Percentiles rank a stretch among this genome's conserved stretches.
Conservation (phyloP, 1,139 yeast genomes). For the Arxiozyma heterogenica region DNA sequence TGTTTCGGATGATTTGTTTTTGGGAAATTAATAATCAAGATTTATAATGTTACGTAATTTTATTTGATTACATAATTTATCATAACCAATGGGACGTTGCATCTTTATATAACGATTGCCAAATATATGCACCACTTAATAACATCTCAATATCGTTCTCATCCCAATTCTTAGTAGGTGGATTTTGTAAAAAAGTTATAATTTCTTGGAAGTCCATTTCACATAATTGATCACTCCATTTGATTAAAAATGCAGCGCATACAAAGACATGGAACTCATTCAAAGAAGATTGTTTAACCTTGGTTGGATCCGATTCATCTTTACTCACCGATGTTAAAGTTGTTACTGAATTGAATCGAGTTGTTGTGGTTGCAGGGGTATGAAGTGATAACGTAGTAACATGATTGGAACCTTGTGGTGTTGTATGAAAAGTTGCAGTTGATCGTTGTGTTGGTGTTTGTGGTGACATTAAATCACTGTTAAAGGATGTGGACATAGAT, state of each 20-base stretch:
- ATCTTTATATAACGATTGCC: conserved; percentile 88
- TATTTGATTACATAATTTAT: not conserved
- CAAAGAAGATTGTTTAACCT: conserved; percentile 49
- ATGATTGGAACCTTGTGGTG: conserved; percentile 4
- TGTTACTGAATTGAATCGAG: conserved; percentile 4
- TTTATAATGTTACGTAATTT: not conserved
- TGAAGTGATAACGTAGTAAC: conserved; percentile 11
- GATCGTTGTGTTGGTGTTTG: conserved; percentile 19
- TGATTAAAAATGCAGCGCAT: conserved; percentile 93
- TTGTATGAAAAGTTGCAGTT: conserved; percentile 16
- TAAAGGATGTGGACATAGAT: conserved; percentile 6
- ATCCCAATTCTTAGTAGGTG: conserved; percentile 80
- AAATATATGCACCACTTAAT: conserved; percentile 89
- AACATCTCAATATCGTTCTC: conserved; percentile 86
- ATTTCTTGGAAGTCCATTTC: conserved; percentile 93
- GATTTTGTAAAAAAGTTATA: conserved; percentile 76
- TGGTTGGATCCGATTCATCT: conserved; percentile 11
- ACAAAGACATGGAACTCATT: conserved; percentile 93
- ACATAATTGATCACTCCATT: conserved; percentile 70
- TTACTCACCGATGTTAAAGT: conserved; percentile 8
- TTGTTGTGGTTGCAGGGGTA: conserved; percentile 1
- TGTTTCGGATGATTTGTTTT: not conserved
- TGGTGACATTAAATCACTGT: conserved; percentile 8
- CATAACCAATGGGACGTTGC: conserved; percentile 67
- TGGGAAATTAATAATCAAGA: not conserved